phyloP scores from a whole-genome alignment of 2,329 filamentous ascomycete genomes.

The Colletotrichum karsti region DNA sequence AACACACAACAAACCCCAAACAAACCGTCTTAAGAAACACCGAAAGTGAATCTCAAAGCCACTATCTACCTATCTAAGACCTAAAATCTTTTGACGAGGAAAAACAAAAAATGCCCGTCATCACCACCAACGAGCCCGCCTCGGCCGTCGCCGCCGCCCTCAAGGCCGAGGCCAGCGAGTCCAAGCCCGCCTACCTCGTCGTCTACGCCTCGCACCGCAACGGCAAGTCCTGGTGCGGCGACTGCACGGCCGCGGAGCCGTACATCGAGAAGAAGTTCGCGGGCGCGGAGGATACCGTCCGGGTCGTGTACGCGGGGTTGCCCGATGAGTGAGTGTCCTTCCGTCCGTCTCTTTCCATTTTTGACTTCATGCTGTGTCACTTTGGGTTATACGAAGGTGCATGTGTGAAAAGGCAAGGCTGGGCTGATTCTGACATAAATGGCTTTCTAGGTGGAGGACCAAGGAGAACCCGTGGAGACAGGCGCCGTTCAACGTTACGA shows the following conservation, averaged over 20 bases:
- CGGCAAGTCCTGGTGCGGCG: conserved; percentile 23
- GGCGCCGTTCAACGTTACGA: conserved; percentile 26
- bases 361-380: no score
- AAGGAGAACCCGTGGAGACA: conserved; percentile 26
- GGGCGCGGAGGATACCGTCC: conserved; percentile 13
- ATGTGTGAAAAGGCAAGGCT: not conserved
- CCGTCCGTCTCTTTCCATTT: not conserved
- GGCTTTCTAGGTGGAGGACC: conserved; percentile 19
- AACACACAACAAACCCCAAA: not conserved
- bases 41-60: no score
- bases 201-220: conserved; percentile 26
- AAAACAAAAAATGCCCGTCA: conserved; percentile 16
- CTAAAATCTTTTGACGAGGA: no score
- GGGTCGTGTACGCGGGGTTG: conserved; percentile 23
- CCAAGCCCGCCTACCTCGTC: conserved; percentile 24
- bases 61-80: no score
- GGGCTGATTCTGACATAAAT: no score
- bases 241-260: conserved; percentile 26
- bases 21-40: not conserved
- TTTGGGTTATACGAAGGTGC: not conserved
- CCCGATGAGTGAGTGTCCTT: conserved; percentile 22
- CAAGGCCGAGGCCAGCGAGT: conserved; percentile 19
- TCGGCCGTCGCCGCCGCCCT: conserved; percentile 21
- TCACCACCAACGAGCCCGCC: conserved; percentile 18
- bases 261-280: conserved; percentile 26